A percentile compares a stretch with the other conserved stretches of the same genome.
phyloP scores from a whole-genome alignment of 2,329 filamentous ascomycete genomes.

The Fusarium nelsonii region DNA sequence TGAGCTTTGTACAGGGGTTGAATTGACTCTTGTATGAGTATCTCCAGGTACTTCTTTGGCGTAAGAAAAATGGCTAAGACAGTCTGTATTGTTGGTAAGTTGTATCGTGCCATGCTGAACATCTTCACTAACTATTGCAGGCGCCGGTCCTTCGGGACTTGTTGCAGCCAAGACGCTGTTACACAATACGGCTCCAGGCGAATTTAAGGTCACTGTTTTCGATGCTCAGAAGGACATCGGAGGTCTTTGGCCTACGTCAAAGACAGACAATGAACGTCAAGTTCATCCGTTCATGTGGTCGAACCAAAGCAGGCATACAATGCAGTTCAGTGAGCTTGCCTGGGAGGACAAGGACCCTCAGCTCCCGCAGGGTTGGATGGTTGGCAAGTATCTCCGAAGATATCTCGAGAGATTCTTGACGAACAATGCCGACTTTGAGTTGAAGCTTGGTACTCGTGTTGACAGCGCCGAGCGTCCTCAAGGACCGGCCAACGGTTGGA shows the following conservation, averaged over 20 bases:
- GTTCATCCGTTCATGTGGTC: conserved; percentile 76
- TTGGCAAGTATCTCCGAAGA: conserved; percentile 76
- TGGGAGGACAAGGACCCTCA: conserved; percentile 73
- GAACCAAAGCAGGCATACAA: conserved; percentile 83
- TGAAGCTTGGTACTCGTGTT: conserved; percentile 65
- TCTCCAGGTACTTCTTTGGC: conserved; percentile 26
- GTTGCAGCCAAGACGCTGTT: conserved; percentile 80
- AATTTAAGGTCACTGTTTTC: conserved; percentile 77
- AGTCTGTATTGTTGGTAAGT: conserved; percentile 58
- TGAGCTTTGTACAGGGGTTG: conserved; percentile 17
- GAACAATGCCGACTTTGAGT: conserved; percentile 53
- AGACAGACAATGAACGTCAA: conserved; percentile 62
- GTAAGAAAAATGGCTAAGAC: conserved; percentile 53
- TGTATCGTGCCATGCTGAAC: not conserved
- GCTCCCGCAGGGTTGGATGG: conserved; percentile 82
- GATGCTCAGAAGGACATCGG: conserved; percentile 75
- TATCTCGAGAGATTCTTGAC: conserved; percentile 72
- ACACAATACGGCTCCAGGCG: conserved; percentile 64
- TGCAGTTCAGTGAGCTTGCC: conserved; percentile 77
- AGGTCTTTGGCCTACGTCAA: conserved; percentile 78
- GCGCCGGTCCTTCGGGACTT: conserved; percentile 76
- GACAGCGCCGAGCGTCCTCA: conserved; percentile 54
- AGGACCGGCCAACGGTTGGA: conserved; percentile 57
- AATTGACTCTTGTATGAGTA: conserved; percentile 38
- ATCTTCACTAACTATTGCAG: conserved; percentile 54